phyloP scores from a whole-genome alignment of 768 basidiomycete species.

The Podaxis sp. region DNA sequence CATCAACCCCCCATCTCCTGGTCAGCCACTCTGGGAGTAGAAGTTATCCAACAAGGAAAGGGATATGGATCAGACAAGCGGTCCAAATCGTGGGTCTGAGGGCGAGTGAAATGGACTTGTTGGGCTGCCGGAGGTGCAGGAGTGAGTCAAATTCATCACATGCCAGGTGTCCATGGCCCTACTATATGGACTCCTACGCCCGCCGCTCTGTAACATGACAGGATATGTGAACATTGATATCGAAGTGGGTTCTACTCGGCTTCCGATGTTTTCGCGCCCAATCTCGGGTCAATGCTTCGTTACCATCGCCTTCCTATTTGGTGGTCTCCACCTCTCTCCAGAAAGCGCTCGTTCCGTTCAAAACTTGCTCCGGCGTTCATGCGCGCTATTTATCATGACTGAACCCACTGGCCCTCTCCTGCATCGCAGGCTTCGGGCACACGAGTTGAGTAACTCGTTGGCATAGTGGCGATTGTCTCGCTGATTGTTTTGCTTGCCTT shows the following conservation, averaged over 20 bases:
- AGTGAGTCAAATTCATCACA: background rate
- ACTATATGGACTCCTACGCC: background rate
- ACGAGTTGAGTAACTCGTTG: background rate
- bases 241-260: background rate
- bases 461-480: background rate
- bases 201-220: background rate
- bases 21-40: background rate
- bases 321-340: background rate
- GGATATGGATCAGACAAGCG: background rate
- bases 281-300: background rate
- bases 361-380: background rate
- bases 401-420: background rate
- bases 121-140: background rate
- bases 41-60: background rate
- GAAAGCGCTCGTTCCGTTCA: background rate
- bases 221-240: background rate
- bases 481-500: background rate
- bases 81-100: background rate
- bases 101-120: background rate
- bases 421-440: background rate
- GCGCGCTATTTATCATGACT: background rate
- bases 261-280: background rate
- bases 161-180: background rate
- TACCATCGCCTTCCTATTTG: slow-evolving; percentile 1
- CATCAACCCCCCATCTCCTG: background rate